Percentiles rank a stretch among this genome's conserved stretches.
Conservation (phyloP, 2,329 filamentous ascomycete species). For the Metarhizium brunneum region DNA sequence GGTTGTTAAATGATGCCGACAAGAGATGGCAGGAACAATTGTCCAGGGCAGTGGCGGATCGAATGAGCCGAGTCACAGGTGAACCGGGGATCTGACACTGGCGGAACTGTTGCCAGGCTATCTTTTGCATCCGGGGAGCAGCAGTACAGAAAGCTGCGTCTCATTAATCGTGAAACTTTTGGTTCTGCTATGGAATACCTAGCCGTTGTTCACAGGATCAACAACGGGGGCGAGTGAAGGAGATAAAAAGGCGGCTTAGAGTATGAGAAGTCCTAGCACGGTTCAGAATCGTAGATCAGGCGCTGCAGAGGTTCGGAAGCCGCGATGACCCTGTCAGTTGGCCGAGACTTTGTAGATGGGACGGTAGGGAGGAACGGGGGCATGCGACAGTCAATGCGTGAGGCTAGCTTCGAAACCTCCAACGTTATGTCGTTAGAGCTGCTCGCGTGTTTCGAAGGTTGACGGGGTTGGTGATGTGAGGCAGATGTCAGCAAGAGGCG, state of each 20-base stretch:
- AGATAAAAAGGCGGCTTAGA: background rate
- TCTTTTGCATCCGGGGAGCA: background rate
- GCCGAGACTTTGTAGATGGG: background rate
- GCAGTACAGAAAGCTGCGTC: background rate
- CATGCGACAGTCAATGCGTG: conserved; percentile 11
- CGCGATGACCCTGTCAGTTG: background rate
- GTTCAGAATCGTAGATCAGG: background rate
- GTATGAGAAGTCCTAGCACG: background rate
- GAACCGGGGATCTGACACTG: background rate
- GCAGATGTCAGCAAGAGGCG: background rate
- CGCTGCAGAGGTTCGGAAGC: background rate
- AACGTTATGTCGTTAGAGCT: background rate
- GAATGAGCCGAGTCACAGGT: background rate
- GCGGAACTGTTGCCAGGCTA: background rate
- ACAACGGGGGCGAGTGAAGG: background rate
- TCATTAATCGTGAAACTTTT: background rate
- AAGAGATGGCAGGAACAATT: background rate
- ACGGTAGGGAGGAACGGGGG: conserved; percentile 1
- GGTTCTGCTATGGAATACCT: background rate
- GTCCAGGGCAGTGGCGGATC: background rate
- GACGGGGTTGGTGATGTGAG: background rate
- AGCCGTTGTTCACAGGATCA: background rate
- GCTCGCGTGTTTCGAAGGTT: conserved; percentile 7
- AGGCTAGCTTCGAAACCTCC: conserved; percentile 6
- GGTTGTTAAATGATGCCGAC: background rate